These are phyloP conservation scores for Annulohypoxylon moriforme DNA, from an alignment of 495 filamentous ascomycete species.

Conservation along the genomic window DNA sequence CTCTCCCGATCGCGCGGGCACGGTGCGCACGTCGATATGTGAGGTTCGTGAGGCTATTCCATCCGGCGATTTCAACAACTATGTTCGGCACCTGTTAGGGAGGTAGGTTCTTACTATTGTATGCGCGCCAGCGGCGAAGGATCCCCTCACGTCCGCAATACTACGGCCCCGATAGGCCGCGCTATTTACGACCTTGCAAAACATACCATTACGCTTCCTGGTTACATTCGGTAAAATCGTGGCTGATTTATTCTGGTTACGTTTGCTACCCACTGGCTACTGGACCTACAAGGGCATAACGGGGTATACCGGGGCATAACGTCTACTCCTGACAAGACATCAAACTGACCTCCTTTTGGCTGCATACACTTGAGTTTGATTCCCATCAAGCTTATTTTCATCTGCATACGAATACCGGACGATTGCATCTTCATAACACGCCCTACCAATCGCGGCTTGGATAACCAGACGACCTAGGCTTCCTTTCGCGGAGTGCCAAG, in stretches of 20 bases:
- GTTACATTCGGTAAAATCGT: slow-evolving; percentile 38
- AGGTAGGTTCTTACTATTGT: slow-evolving; percentile 23
- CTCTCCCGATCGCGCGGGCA: slow-evolving; percentile 16
- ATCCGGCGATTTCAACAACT: slow-evolving; percentile 12
- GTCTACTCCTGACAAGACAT: slow-evolving; percentile 27
- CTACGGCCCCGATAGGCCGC: slow-evolving; percentile 26
- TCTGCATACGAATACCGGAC: slow-evolving; percentile 12
- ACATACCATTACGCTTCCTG: slow-evolving; percentile 25
- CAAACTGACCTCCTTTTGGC: slow-evolving; percentile 32
- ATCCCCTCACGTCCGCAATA: slow-evolving; percentile 33
- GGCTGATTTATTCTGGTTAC: slow-evolving; percentile 23
- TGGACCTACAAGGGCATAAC: slow-evolving; percentile 8
- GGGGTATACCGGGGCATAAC: not conserved
- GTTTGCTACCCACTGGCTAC: slow-evolving; percentile 3
- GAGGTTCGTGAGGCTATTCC: slow-evolving; percentile 9
- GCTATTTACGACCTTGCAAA: slow-evolving; percentile 37
- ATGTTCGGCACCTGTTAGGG: slow-evolving; percentile 25
- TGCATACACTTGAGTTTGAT: slow-evolving; percentile 31
- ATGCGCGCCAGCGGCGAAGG: slow-evolving; percentile 42
- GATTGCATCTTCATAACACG: slow-evolving; percentile 11
- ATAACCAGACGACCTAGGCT: not conserved
- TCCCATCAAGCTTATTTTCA: slow-evolving; percentile 24
- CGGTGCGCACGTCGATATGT: slow-evolving; percentile 4
- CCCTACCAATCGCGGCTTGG: slow-evolving; percentile 15
- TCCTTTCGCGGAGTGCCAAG: not conserved